phyloP scores from a whole-genome alignment of 1,284 basidiomycete genomes.

The Papiliotrema fonsecae region DNA sequence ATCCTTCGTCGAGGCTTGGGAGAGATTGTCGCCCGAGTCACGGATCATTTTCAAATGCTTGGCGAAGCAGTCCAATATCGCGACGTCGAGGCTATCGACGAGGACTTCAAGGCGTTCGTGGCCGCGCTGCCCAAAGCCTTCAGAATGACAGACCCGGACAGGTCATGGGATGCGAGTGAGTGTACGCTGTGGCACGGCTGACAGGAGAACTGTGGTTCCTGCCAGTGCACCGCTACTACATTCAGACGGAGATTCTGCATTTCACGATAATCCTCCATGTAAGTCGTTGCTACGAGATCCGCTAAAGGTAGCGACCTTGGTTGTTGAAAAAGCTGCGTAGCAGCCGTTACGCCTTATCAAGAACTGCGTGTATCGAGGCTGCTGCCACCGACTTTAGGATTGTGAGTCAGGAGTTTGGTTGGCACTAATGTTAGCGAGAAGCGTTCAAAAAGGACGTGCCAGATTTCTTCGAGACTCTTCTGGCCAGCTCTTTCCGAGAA shows the following conservation, averaged over 20 bases:
- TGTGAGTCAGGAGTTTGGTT: slow-evolving; percentile 11
- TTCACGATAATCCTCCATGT: slow-evolving; percentile 44
- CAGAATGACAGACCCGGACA: slow-evolving; percentile 29
- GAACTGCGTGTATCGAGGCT: slow-evolving; percentile 41
- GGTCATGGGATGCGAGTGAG: slow-evolving; percentile 31
- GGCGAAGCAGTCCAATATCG: slow-evolving; percentile 69
- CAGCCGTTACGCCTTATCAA: slow-evolving; percentile 33
- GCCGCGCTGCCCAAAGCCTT: slow-evolving; percentile 60
- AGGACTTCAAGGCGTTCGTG: slow-evolving; percentile 73
- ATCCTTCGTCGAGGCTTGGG: slow-evolving; percentile 82
- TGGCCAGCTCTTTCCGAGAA: slow-evolving; percentile 40
- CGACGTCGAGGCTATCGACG: slow-evolving; percentile 75
- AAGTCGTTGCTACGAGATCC: slow-evolving; percentile 4
- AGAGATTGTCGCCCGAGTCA: slow-evolving; percentile 70
- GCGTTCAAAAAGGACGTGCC: slow-evolving; percentile 41
- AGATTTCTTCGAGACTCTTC: slow-evolving; percentile 39
- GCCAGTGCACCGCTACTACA: slow-evolving; percentile 42
- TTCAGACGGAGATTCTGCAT: slow-evolving; percentile 45
- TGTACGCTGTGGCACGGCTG: neutral
- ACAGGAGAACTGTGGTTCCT: slow-evolving; percentile 33
- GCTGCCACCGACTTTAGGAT: slow-evolving; percentile 39
- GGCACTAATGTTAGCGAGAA: slow-evolving; percentile 22
- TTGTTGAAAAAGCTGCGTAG: slow-evolving; percentile 36
- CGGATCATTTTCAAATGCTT: slow-evolving; percentile 86
- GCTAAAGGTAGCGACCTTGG: slow-evolving; percentile 38